phyloP scores from a whole-genome alignment of 2,329 filamentous ascomycete species.

The Fusarium succisae region DNA sequence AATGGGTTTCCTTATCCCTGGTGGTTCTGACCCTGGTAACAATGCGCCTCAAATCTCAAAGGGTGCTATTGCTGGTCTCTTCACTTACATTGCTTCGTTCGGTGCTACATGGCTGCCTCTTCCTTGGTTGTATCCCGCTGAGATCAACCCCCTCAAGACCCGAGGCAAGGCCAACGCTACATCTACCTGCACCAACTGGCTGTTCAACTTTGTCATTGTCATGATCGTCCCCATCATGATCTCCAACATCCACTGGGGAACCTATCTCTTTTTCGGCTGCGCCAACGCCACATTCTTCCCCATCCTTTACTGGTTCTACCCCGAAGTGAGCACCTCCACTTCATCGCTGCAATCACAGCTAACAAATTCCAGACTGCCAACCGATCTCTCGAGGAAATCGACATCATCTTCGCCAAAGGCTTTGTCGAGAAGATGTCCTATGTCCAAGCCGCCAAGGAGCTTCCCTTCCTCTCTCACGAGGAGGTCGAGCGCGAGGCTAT shows the following conservation, averaged over 20 bases:
- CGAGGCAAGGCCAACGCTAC: constrained; percentile 60
- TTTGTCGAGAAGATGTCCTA: constrained; percentile 67
- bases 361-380: constrained; percentile 46
- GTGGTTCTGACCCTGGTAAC: constrained; percentile 51
- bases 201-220: constrained; percentile 60
- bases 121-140: constrained; percentile 68
- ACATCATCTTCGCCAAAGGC: constrained; percentile 69
- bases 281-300: constrained; percentile 63
- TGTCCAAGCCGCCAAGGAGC: constrained; percentile 64
- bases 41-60: constrained; percentile 62
- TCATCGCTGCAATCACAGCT: neutral
- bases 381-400: constrained; percentile 63
- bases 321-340: constrained; percentile 38
- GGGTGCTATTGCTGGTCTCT: constrained; percentile 73
- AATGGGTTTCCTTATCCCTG: constrained; percentile 74
- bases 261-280: constrained; percentile 59
- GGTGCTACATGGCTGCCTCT: constrained; percentile 72
- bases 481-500: constrained; percentile 61
- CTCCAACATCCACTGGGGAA: constrained; percentile 64
- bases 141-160: constrained; percentile 62
- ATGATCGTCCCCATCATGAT: constrained; percentile 73
- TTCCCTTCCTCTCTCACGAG: constrained; percentile 61
- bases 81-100: constrained; percentile 75
- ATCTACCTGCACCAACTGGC: constrained; percentile 71
- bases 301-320: constrained; percentile 59